Evolutionary conservation across 257 asterid genomes (phyloP).

Genomic region (Thymus mandschuricus): DNA sequence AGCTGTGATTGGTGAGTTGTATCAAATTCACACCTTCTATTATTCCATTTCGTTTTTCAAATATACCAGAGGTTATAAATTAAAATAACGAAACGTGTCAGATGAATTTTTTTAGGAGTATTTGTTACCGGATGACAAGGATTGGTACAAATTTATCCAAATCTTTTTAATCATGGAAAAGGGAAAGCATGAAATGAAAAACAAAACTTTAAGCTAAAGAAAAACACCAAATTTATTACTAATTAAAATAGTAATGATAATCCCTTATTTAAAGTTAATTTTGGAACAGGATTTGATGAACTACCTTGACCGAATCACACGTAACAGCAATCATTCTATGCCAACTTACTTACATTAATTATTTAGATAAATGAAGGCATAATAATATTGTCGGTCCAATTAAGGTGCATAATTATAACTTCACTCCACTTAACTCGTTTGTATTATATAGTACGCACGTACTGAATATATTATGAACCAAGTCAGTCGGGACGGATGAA

Average conservation of each 20-base stretch:
- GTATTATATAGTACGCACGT: no score
- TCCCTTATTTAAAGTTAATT: background rate
- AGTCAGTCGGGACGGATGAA: no score
- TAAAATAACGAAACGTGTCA: no score
- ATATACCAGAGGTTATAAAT: no score
- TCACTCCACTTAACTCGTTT: no score
- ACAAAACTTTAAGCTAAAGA: conserved; percentile 18
- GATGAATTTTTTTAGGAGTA: no score
- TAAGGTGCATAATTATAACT: background rate
- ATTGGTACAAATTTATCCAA: background rate
- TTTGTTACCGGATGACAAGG: background rate
- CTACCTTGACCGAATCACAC: conserved; percentile 27
- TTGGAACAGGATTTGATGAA: conserved; percentile 25
- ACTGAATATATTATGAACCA: no score
- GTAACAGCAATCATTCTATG: conserved; percentile 17
- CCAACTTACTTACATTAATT: conserved; percentile 20
- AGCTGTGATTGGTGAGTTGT: background rate
- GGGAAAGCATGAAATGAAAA: background rate
- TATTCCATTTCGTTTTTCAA: background rate
- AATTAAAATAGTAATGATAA: background rate
- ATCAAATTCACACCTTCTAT: background rate
- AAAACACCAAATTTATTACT: background rate
- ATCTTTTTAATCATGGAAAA: background rate
- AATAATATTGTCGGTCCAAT: conserved; percentile 24
- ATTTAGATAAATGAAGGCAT: background rate